Percentiles rank a stretch among this genome's conserved stretches.
Conservation (phyloP, 345 rosid genomes). For the Linum trigynum region DNA sequence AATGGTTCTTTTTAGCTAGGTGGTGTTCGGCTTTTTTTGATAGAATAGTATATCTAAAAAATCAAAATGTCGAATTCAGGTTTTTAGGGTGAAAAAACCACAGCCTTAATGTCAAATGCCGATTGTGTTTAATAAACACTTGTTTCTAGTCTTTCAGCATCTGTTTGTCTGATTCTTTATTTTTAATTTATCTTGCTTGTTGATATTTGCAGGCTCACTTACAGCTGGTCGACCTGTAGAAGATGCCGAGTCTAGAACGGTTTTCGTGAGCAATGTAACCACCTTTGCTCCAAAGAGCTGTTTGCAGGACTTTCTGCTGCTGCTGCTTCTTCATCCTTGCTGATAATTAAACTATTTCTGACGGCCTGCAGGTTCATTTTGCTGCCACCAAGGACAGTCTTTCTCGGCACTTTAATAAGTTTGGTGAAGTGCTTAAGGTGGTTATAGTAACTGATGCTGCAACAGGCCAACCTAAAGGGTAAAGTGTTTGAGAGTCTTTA, state of each 20-base stretch:
- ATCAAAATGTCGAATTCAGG: no score
- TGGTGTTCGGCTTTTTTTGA: no score
- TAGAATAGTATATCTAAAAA: no score
- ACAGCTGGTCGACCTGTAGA: slow-evolving; percentile 54
- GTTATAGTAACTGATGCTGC: slow-evolving; percentile 75
- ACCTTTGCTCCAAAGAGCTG: slow-evolving; percentile 2
- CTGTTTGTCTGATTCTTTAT: background rate
- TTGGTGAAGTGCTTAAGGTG: slow-evolving; percentile 86
- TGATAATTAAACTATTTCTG: slow-evolving; percentile 12
- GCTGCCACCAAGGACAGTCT: slow-evolving; percentile 90
- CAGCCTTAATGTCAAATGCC: no score
- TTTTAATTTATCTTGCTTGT: background rate
- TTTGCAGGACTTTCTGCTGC: background rate
- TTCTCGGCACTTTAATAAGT: slow-evolving; percentile 84
- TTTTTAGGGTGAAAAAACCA: no score
- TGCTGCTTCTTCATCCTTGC: slow-evolving; percentile 7
- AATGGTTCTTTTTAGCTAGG: no score
- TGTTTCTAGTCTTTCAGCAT: no score
- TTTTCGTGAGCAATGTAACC: slow-evolving; percentile 83
- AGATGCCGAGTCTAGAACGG: slow-evolving; percentile 81
- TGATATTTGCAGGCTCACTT: slow-evolving; percentile 38
- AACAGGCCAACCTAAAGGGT: slow-evolving; percentile 93
- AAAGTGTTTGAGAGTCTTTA: slow-evolving; percentile 14
- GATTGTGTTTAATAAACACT: no score
- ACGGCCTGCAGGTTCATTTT: slow-evolving; percentile 70